A percentile compares a stretch with the other conserved stretches of the same genome.
Conservation (phyloP, 345 rosid species). For the Reutealis trisperma region DNA sequence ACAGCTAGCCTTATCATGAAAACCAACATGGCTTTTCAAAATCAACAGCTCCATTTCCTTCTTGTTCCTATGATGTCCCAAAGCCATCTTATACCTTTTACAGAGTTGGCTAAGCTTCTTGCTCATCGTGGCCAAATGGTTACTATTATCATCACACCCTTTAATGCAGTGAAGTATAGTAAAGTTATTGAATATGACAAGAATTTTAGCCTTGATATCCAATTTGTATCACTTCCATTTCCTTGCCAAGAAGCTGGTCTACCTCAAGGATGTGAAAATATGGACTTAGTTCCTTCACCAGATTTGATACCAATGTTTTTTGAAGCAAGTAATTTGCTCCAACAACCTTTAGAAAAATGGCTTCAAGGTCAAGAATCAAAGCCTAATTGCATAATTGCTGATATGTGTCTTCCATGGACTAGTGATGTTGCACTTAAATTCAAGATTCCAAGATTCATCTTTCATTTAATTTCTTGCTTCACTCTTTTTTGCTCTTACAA, state of each 20-base stretch:
- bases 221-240: conserved; percentile 37
- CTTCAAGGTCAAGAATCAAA: background rate
- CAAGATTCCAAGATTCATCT: conserved; percentile 65
- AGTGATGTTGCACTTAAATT: conserved; percentile 40
- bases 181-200: too few species aligned
- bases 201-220: background rate
- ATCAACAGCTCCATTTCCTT: conserved; percentile 21
- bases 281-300: conserved; percentile 62
- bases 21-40: background rate
- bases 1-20: too few species aligned
- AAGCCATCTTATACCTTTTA: conserved; percentile 46
- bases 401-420: conserved; percentile 74
- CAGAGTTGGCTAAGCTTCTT: conserved; percentile 24
- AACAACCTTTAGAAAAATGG: conserved; percentile 52
- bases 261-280: conserved; percentile 67
- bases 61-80: conserved; percentile 43
- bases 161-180: too few species aligned
- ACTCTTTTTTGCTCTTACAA: conserved; percentile 60
- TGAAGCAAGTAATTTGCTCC: conserved; percentile 46
- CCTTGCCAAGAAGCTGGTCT: conserved; percentile 65
- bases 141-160: background rate
- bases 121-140: background rate
- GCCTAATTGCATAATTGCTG: conserved; percentile 76
- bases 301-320: conserved; percentile 26
- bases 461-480: conserved; percentile 75